A percentile compares a stretch with the other conserved stretches of the same genome.
These are phyloP conservation scores for Beta lomatogona DNA, from an alignment of 179 eudicot genomes.

Conservation along the genomic window DNA sequence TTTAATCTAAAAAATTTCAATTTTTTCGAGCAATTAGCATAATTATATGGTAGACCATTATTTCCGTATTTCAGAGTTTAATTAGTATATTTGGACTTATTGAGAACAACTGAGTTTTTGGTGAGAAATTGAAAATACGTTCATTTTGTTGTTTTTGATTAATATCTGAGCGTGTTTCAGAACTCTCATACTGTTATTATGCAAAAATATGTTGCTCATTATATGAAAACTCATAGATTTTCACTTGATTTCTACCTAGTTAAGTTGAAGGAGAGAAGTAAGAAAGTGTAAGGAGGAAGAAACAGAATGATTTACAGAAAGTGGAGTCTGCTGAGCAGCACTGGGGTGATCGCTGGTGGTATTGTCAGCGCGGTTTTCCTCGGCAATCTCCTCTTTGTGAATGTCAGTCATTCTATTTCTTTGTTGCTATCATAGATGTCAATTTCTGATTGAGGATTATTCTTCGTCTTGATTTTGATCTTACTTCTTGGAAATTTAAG, in stretches of 20 bases:
- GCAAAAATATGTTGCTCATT: too few relatives aligned
- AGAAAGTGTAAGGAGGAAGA: constrained; percentile 9
- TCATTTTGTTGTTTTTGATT: too few relatives aligned
- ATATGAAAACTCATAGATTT: too few relatives aligned
- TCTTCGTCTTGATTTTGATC: not conserved
- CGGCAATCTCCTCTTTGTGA: constrained; percentile 1
- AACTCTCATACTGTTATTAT: too few relatives aligned
- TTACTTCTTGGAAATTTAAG: not conserved
- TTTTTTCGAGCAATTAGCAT: not conserved
- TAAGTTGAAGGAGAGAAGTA: not conserved
- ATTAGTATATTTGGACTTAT: too few relatives aligned
- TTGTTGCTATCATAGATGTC: too few relatives aligned
- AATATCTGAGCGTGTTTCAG: too few relatives aligned
- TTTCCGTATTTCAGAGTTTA: not conserved
- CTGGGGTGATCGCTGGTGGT: constrained; percentile 37
- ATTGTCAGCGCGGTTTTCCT: constrained; percentile 32
- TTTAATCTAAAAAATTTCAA: not conserved
- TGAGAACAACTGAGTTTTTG: too few relatives aligned
- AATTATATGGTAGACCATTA: not conserved
- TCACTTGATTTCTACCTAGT: too few relatives aligned
- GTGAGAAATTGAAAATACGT: too few relatives aligned
- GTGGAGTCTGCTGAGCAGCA: constrained; percentile 61
- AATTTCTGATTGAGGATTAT: too few relatives aligned
- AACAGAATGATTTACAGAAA: constrained; percentile 55
- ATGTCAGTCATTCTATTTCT: not conserved